Conservation (phyloP, 805 yeast genomes). For the Ogataea degrootiae region DNA sequence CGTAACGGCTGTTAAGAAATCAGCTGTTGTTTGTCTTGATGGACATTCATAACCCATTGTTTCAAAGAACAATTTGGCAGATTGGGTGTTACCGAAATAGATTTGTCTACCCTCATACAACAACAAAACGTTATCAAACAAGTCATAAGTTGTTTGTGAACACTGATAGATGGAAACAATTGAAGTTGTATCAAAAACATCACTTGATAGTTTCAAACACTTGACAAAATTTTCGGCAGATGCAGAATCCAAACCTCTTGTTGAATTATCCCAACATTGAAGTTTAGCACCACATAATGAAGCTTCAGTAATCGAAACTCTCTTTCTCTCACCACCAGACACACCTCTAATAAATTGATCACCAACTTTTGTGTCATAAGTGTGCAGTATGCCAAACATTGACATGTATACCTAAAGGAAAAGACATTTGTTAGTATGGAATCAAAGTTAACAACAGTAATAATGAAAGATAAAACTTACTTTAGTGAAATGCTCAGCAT, state of each 20-base stretch:
- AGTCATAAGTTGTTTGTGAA: constrained; percentile 34
- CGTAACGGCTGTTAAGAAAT: constrained; percentile 33
- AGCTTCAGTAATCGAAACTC: constrained; percentile 56
- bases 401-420: constrained; percentile 29
- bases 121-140: constrained; percentile 34
- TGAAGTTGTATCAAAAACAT: constrained; percentile 39
- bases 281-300: constrained; percentile 29
- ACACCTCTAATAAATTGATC: constrained; percentile 55
- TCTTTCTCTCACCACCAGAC: constrained; percentile 60
- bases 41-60: constrained; percentile 38
- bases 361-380: constrained; percentile 53
- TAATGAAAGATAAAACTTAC: constrained; percentile 22
- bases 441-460: neutral
- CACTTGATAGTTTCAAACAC: constrained; percentile 47
- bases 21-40: constrained; percentile 38
- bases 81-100: constrained; percentile 29
- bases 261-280: constrained; percentile 59
- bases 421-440: neutral
- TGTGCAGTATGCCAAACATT: constrained; percentile 35
- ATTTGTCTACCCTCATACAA: constrained; percentile 38
- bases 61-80: constrained; percentile 32
- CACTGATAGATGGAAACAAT: constrained; percentile 41
- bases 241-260: constrained; percentile 64
- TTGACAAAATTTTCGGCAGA: constrained; percentile 56
- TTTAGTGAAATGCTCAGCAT: constrained; percentile 47